Percentiles rank a stretch among this genome's conserved stretches.
These are phyloP conservation scores for Wickerhamiella sergipiensis DNA, from an alignment of 805 yeast genomes.

Conservation along the genomic window DNA sequence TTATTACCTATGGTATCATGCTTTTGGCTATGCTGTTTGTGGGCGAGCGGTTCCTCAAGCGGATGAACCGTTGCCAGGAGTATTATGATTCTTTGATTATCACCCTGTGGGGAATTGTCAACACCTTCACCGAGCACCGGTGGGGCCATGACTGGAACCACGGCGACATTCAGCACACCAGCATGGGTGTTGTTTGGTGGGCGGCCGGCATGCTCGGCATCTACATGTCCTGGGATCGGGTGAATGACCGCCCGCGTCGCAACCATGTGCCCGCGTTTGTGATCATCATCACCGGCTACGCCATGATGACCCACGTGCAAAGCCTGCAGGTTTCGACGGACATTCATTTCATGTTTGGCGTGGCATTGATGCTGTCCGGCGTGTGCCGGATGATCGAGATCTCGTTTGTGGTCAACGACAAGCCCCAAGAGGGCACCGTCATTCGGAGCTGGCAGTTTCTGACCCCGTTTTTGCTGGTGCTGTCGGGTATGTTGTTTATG, in stretches of 20 bases:
- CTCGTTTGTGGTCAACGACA: constrained; percentile 56
- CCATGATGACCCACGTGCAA: constrained; percentile 87
- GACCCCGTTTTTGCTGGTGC: constrained; percentile 69
- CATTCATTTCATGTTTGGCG: constrained; percentile 79
- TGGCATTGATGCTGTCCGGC: constrained; percentile 69
- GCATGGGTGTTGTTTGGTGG: constrained; percentile 97
- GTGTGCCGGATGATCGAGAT: constrained; percentile 64
- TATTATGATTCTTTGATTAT: constrained; percentile 69
- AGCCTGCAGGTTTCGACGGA: constrained; percentile 63
- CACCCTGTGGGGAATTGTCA: constrained; percentile 83
- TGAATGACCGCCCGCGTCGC: constrained; percentile 33
- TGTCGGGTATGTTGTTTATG: constrained; percentile 77
- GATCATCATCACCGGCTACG: constrained; percentile 80
- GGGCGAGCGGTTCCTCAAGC: constrained; percentile 45
- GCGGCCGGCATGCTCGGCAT: constrained; percentile 82
- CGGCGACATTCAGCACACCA: constrained; percentile 89
- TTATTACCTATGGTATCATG: constrained; percentile 65
- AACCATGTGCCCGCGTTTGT: constrained; percentile 71
- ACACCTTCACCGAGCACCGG: constrained; percentile 91
- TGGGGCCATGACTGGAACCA: constrained; percentile 93
- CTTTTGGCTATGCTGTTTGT: constrained; percentile 51
- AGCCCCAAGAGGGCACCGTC: constrained; percentile 26
- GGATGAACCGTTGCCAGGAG: constrained; percentile 53
- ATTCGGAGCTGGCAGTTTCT: constrained; percentile 68
- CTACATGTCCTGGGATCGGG: constrained; percentile 51